Evolutionary conservation across 1,284 basidiomycete genomes (phyloP), one percentile per base, ranked within the genome.

Genomic region (Cutaneotrichosporon sp.): DNA sequence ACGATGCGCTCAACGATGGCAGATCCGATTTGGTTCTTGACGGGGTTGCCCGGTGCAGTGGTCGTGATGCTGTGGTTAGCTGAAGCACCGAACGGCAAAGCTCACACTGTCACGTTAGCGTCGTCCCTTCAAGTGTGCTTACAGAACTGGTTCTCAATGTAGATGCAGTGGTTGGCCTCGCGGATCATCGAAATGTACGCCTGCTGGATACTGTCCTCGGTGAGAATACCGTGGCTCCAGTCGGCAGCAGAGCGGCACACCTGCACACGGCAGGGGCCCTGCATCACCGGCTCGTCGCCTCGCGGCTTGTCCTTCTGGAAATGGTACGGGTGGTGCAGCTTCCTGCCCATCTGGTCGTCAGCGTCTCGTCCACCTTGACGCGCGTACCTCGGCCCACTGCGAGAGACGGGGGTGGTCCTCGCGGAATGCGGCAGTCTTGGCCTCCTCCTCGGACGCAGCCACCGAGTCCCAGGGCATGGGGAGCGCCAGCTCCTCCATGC

Each of bases 121-220:
- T 37, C 14, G 7, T 22, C 30, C 14, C n/a, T n/a, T 13, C 37
- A 10, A 5, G 8, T 30, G n/a, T 10, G 79, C 87, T 74, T 63
- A 90, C 87, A 94, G 78, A 93, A 94, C 70, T 94, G 90, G 66
- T 96, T 94, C 76, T 94, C 89, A 58, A 94, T 93, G 72, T 91
- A 93, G 62, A 96, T 89, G 71, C 80, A 90, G 70, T 93, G 87
- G 59, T 84, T 84, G 0, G 90, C 83, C 68, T 93, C 85, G 39
- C 80, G 71, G 65, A 97, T 97, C 64, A 96, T 61, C 62, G 90
- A 80, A 48, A 86, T 81, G 73, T 93, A 90, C 83, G 73, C 69
- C 65, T 72, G 90, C 75, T 92, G 90, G 53, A 93, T 87, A 70
- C 85, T 88, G 60, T 83, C 80, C 71, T 93, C 90, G 1, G 83